A percentile compares a stretch with the other conserved stretches of the same genome.
phyloP scores from a whole-genome alignment of 2,329 filamentous ascomycete genomes.

The Fusarium chaquense region DNA sequence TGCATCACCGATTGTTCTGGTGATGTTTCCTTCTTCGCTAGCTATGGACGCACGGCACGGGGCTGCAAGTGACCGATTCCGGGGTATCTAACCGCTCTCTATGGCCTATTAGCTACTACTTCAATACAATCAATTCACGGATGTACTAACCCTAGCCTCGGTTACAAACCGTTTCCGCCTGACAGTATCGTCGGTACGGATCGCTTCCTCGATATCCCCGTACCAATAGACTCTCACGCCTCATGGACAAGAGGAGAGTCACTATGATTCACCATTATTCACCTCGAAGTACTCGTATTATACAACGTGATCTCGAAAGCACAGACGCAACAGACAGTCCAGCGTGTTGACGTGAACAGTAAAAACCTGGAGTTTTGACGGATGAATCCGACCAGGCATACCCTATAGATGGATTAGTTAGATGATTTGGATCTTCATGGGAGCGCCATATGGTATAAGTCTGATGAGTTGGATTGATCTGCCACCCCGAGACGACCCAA shows the following conservation, averaged over 20 bases:
- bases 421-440: accelerated
- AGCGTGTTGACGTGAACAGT: constrained; percentile 22
- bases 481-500: constrained; percentile 22
- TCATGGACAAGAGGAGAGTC: constrained; percentile 14
- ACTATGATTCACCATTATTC: constrained; percentile 25
- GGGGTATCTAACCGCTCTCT: constrained; percentile 3
- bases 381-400: constrained; percentile 24
- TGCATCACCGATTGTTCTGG: constrained; percentile 1
- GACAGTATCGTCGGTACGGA: not conserved
- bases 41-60: constrained; percentile 25
- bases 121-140: accelerated
- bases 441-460: constrained; percentile 21
- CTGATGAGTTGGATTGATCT: constrained; percentile 20
- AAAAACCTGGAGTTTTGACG: constrained; percentile 22
- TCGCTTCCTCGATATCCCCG: constrained; percentile 7
- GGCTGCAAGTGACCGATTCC: constrained; percentile 23
- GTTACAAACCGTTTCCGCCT: not conserved
- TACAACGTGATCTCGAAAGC: constrained; percentile 16
- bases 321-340: constrained; percentile 24
- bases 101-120: not conserved
- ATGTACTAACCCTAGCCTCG: constrained; percentile 16
- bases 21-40: constrained; percentile 30
- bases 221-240: not conserved
- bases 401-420: not conserved
- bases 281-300: constrained; percentile 6